Evolutionary conservation across 441 rosid genomes (phyloP), one percentile per base, ranked within the genome.

Genomic region (Populus hybrid): DNA sequence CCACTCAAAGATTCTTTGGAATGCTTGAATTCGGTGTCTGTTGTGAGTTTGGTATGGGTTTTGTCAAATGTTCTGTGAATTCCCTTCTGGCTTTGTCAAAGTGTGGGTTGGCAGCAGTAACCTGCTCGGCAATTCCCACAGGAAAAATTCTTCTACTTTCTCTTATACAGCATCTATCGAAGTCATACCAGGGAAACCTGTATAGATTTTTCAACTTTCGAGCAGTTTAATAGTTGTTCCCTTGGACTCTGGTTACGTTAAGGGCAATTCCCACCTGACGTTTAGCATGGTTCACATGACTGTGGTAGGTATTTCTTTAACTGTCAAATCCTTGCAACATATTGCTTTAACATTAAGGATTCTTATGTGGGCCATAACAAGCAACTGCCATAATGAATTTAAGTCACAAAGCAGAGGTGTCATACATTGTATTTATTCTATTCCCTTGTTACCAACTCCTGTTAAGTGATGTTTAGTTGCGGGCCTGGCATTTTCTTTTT

Each of bases 391-490:
- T n/a, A 59, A 59, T 59, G 66, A 21, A 61, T 61, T 9, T 1
- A 21, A 61, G 65, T n/a, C 11, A 59, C 57, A 59, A 59, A 59
- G 10, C 8, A 59, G 10, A n/a, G 11, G 61, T 16, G 61, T 54
- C 21, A 16, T 54, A 18, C 61, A 54, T 54, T 16, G 61, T 8
- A 59, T 63, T 21, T 73, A 63, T 73, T 20, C 4, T 23, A 32
- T 70, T 68, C 61, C 21, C 66, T 21, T 21, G 65, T 8, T 40
- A 79, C 77, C 83, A 73, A 75, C 81, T 81, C 83, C 83, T 81
- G 77, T 79, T 70, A 63, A 63, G 80, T 79, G 79, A 42, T 40
- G 24, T 38, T 36, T 23, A 75, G 42, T 28, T 66, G 8, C 7
- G 72, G 36, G 8, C 68, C 21, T 38, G 2, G 2, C 18, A 42